phyloP scores from a whole-genome alignment of 129 eudicot species.

The Cynara cardunculus region DNA sequence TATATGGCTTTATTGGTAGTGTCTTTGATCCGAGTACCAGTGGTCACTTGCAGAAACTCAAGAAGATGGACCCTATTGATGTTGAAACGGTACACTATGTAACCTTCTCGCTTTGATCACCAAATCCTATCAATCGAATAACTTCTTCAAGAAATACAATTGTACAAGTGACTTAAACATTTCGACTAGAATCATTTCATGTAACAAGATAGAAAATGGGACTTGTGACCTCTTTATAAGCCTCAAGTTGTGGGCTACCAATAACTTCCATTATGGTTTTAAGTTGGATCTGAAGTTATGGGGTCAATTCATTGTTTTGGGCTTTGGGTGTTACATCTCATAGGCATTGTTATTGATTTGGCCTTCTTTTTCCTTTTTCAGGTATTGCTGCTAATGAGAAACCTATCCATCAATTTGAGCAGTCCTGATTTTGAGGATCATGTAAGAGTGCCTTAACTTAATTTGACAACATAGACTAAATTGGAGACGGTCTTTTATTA shows the following conservation, averaged over 20 bases:
- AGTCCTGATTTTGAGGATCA: slow-evolving; percentile 86
- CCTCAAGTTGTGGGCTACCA: too few relatives aligned
- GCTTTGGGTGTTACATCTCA: too few relatives aligned
- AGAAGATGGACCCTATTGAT: slow-evolving; percentile 88
- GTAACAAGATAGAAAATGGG: too few relatives aligned
- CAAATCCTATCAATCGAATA: neutral
- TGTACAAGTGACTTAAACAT: neutral
- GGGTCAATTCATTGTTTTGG: too few relatives aligned
- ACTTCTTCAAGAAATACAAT: neutral
- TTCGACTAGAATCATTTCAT: neutral
- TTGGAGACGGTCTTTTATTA: neutral
- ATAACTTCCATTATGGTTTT: too few relatives aligned
- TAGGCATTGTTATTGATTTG: neutral
- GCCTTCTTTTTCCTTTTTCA: slow-evolving; percentile 28
- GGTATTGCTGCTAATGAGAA: slow-evolving; percentile 78
- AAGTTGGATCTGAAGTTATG: too few relatives aligned
- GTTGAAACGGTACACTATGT: slow-evolving; percentile 63
- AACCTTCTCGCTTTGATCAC: neutral
- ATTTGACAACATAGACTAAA: neutral
- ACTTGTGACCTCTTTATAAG: too few relatives aligned
- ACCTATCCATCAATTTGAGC: slow-evolving; percentile 78
- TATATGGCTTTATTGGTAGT: slow-evolving; percentile 71
- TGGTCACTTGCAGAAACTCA: slow-evolving; percentile 63
- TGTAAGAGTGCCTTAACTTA: slow-evolving; percentile 45
- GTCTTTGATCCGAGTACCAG: slow-evolving; percentile 65